A percentile compares a stretch with the other conserved stretches of the same genome.
Evolutionary conservation across 805 yeast genomes (phyloP).

Genomic region (Starmerella vaccinii): DNA sequence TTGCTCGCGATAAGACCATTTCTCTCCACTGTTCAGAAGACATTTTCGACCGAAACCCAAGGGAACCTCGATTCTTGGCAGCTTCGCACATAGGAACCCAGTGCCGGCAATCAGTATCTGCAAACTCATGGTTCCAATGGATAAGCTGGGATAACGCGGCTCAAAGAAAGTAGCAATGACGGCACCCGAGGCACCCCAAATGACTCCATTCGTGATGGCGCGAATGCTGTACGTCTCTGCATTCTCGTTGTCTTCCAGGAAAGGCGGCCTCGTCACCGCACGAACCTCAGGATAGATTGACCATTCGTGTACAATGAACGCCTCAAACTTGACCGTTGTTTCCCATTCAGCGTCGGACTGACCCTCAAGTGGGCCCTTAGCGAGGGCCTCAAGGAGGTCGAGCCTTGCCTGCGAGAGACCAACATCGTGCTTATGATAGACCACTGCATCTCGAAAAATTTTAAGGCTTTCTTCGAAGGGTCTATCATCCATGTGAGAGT

Average conservation of each 20-base stretch:
- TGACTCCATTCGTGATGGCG: slow-evolving; percentile 40
- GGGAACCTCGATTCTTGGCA: slow-evolving; percentile 9
- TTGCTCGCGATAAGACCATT: slow-evolving; percentile 28
- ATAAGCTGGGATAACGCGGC: slow-evolving; percentile 46
- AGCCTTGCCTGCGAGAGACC: slow-evolving; percentile 37
- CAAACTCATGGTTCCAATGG: slow-evolving; percentile 45
- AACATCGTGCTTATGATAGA: slow-evolving; percentile 39
- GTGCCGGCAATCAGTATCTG: slow-evolving; percentile 52
- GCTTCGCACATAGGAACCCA: slow-evolving; percentile 38
- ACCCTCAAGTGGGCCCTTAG: slow-evolving; percentile 16
- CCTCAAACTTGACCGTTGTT: slow-evolving; percentile 31
- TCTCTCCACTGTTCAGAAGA: slow-evolving; percentile 38
- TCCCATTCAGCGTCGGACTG: slow-evolving; percentile 24
- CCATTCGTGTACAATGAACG: slow-evolving; percentile 35
- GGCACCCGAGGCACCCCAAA: slow-evolving; percentile 47
- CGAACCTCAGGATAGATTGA: slow-evolving; percentile 56
- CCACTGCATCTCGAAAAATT: slow-evolving; percentile 35
- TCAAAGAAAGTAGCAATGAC: slow-evolving; percentile 50
- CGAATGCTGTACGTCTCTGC: slow-evolving; percentile 42
- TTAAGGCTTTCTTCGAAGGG: slow-evolving; percentile 34
- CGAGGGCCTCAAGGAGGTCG: slow-evolving; percentile 30
- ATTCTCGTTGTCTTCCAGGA: slow-evolving; percentile 37
- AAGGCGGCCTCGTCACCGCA: slow-evolving; percentile 40
- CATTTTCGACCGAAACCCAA: slow-evolving; percentile 7
- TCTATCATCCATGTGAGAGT: slow-evolving; percentile 24